Conservation (phyloP, 345 rosid species). For the Salix arbutifolia region DNA sequence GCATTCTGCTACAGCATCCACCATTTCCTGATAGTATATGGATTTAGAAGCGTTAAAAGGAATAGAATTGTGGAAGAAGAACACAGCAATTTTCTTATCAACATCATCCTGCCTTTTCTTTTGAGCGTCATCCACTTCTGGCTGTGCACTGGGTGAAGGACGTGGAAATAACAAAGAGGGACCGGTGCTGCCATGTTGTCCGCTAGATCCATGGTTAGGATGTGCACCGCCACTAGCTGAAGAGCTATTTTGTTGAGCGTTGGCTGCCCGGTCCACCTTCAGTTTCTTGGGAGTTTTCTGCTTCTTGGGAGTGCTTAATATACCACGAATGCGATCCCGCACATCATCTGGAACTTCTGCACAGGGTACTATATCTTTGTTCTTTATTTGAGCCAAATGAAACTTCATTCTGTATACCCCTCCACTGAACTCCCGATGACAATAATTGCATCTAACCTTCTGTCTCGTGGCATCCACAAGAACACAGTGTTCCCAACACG, state of each 20-base stretch:
- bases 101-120: constrained; percentile 41
- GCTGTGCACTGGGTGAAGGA: constrained; percentile 28
- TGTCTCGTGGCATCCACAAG: constrained; percentile 54
- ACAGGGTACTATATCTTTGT: constrained; percentile 55
- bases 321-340: constrained; percentile 39
- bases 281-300: constrained; percentile 39
- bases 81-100: constrained; percentile 21
- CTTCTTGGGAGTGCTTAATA: constrained; percentile 45
- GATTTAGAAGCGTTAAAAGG: constrained; percentile 21
- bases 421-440: constrained; percentile 55
- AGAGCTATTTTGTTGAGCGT: constrained; percentile 44
- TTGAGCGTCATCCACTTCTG: constrained; percentile 30
- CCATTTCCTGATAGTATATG: constrained; percentile 25
- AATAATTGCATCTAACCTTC: constrained; percentile 63
- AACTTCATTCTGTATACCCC: constrained; percentile 70
- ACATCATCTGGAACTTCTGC: constrained; percentile 45
- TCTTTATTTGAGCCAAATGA: constrained; percentile 59
- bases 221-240: constrained; percentile 44
- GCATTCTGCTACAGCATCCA: constrained; percentile 23
- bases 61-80: constrained; percentile 24
- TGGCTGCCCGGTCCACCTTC: constrained; percentile 33
- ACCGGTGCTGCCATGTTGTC: constrained; percentile 43
- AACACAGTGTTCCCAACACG: constrained; percentile 64
- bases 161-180: constrained; percentile 39
- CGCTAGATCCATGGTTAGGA: constrained; percentile 41